A percentile compares a stretch with the other conserved stretches of the same genome.
Evolutionary conservation across 257 asterid species (phyloP).

Genomic region (Mitragyna speciosa): DNA sequence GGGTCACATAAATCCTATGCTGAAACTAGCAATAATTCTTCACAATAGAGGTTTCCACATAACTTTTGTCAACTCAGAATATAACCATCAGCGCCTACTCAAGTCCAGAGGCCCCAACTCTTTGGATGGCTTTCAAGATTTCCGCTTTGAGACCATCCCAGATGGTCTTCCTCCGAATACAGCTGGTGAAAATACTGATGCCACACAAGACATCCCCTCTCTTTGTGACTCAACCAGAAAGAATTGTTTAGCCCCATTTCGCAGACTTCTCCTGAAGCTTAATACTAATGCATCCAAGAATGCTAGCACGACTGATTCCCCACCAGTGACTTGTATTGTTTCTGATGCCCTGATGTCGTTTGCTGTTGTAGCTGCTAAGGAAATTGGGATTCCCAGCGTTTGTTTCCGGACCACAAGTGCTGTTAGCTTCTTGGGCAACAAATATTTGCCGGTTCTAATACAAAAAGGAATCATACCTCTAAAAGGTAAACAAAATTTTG

Average conservation of each 20-base stretch:
- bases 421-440: slow-evolving; percentile 16
- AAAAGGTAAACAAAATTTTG: slow-evolving; percentile 15
- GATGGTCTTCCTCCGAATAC: slow-evolving; percentile 32
- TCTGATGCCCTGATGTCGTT: slow-evolving; percentile 28
- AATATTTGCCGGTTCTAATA: slow-evolving; percentile 9
- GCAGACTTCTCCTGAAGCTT: slow-evolving; percentile 23
- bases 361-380: slow-evolving; percentile 24
- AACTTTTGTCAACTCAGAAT: slow-evolving; percentile 55
- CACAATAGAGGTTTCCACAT: slow-evolving; percentile 47
- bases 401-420: slow-evolving; percentile 26
- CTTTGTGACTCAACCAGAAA: slow-evolving; percentile 19
- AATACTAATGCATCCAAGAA: neutral
- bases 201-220: slow-evolving; percentile 24
- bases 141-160: slow-evolving; percentile 35
- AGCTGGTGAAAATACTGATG: slow-evolving; percentile 20
- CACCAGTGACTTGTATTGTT: slow-evolving; percentile 33
- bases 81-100: slow-evolving; percentile 42
- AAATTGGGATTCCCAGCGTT: slow-evolving; percentile 26
- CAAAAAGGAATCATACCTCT: slow-evolving; percentile 27
- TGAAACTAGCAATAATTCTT: slow-evolving; percentile 55
- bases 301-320: neutral
- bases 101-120: slow-evolving; percentile 24
- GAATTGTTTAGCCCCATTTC: slow-evolving; percentile 26
- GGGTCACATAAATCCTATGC: slow-evolving; percentile 45
- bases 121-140: slow-evolving; percentile 22